phyloP scores from a whole-genome alignment of 2,329 filamentous ascomycete species.

The Trichophyton rubrum region DNA sequence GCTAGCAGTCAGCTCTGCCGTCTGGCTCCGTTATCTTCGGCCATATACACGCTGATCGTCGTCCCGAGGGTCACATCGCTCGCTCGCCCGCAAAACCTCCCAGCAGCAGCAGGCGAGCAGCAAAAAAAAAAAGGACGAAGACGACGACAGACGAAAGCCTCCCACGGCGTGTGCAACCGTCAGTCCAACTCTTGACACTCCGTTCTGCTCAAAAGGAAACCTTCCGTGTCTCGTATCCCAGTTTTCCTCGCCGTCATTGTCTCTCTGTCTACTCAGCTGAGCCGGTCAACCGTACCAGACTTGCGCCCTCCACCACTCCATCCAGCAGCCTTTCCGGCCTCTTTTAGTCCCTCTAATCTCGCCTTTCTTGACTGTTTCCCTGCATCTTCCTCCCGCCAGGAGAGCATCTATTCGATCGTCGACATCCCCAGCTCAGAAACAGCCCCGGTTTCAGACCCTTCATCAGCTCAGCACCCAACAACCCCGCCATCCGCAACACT shows the following conservation, averaged over 20 bases:
- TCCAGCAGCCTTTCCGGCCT: neutral
- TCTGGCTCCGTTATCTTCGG: neutral
- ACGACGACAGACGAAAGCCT: neutral
- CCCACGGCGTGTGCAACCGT: neutral
- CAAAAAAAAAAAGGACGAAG: neutral
- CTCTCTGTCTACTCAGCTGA: neutral
- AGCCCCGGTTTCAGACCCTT: slow-evolving; percentile 1
- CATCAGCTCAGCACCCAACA: neutral
- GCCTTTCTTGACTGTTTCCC: neutral
- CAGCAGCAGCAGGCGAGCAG: neutral
- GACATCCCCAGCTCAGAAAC: neutral
- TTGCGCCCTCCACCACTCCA: neutral
- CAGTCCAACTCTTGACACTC: neutral
- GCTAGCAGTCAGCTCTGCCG: neutral
- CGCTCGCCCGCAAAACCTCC: neutral
- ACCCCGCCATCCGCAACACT: neutral
- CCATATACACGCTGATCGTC: neutral
- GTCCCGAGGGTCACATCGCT: neutral
- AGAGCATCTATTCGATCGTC: neutral
- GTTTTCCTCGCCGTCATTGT: slow-evolving; percentile 1
- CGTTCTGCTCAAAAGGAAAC: neutral
- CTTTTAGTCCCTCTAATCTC: neutral
- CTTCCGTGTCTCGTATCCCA: slow-evolving; percentile 5
- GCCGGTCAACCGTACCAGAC: neutral
- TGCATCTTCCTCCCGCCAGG: neutral